phyloP scores from a whole-genome alignment of 805 yeast genomes.

The Pichia kluyveri region DNA sequence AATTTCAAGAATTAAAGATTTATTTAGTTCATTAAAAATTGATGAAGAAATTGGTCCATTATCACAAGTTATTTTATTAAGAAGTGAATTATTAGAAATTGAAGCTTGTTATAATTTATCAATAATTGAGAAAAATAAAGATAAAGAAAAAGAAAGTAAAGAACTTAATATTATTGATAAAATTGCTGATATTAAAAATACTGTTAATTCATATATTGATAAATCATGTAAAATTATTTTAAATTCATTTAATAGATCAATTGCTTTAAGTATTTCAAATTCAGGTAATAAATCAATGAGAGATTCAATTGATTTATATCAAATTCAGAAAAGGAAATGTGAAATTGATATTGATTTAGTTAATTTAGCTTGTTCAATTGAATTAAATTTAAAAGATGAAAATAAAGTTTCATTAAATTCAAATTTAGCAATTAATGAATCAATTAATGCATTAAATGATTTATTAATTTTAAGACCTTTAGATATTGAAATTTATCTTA shows the following conservation, averaged over 20 bases:
- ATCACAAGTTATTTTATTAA: background rate
- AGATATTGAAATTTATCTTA: conserved; percentile 74
- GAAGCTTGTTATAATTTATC: background rate
- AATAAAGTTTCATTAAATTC: conserved; percentile 1
- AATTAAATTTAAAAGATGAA: background rate
- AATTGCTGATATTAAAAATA: conserved; percentile 1
- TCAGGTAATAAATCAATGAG: conserved; percentile 5
- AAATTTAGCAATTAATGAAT: conserved; percentile 1
- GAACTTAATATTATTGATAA: background rate
- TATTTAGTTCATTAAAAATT: conserved; percentile 4
- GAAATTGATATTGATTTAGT: background rate
- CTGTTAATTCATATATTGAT: conserved; percentile 6
- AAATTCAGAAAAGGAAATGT: conserved; percentile 2
- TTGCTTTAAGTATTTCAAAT: conserved; percentile 4
- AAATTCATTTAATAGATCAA: conserved; percentile 5
- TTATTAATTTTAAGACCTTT: conserved; percentile 59
- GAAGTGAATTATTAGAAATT: conserved; percentile 3
- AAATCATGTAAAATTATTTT: conserved; percentile 6
- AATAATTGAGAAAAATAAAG: background rate
- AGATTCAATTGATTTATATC: conserved; percentile 1
- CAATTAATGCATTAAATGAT: conserved; percentile 15
- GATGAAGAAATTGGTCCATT: conserved; percentile 5
- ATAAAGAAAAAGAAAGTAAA: background rate
- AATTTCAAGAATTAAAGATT: conserved; percentile 9
- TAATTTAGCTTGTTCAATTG: background rate